These are phyloP conservation scores for Fraxinus angustifolia DNA, from an alignment of 305 asterid genomes.

Conservation along the genomic window DNA sequence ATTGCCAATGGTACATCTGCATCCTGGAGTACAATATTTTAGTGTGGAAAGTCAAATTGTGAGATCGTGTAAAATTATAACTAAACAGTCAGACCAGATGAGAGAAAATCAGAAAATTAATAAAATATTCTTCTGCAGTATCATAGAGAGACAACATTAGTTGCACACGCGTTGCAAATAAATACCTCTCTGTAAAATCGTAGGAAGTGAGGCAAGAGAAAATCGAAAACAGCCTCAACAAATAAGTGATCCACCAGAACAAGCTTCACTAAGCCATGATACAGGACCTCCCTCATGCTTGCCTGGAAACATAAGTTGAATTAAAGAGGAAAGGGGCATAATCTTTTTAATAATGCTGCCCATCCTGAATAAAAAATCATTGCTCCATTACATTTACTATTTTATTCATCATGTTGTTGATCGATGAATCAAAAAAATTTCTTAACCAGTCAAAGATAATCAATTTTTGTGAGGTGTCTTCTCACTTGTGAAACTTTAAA, in stretches of 20 bases:
- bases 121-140: neutral
- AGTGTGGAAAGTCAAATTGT: neutral
- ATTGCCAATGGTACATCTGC: conserved; percentile 48
- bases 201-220: conserved; percentile 74
- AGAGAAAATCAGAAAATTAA: conserved; percentile 11
- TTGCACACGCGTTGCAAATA: conserved; percentile 5
- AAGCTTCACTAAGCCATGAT: conserved; percentile 70
- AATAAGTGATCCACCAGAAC: conserved; percentile 69
- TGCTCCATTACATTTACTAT: neutral
- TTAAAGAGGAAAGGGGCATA: neutral
- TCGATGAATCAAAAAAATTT: neutral
- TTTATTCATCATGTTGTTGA: neutral
- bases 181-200: conserved; percentile 69
- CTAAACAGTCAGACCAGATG: neutral
- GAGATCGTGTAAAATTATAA: neutral
- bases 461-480: conserved; percentile 9
- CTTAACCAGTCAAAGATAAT: neutral
- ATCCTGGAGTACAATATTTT: conserved; percentile 47
- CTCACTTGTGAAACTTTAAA: neutral
- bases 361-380: neutral
- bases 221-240: conserved; percentile 54
- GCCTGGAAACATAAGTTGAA: conserved; percentile 42
- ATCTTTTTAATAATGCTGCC: neutral
- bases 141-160: neutral
- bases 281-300: conserved; percentile 59